phyloP scores from a whole-genome alignment of 2,329 filamentous ascomycete genomes.

The Camillea tinctor region DNA sequence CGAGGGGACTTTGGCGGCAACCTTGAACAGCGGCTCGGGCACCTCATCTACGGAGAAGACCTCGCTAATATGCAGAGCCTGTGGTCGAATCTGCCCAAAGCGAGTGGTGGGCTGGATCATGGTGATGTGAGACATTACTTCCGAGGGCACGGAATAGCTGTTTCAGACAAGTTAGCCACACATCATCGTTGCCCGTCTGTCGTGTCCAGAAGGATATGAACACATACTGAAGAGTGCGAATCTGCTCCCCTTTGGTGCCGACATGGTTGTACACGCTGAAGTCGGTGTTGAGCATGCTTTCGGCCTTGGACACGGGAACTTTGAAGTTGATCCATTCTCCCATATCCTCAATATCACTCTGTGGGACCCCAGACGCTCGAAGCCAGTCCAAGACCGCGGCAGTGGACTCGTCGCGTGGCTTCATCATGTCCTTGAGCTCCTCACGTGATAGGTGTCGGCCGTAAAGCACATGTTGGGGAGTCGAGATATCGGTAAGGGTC shows the following conservation, averaged over 20 bases:
- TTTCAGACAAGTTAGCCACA: slow-evolving; percentile 9
- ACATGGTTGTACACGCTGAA: slow-evolving; percentile 56
- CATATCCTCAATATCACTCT: slow-evolving; percentile 47
- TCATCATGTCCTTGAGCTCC: slow-evolving; percentile 42
- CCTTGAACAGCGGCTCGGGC: slow-evolving; percentile 7
- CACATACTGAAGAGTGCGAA: slow-evolving; percentile 44
- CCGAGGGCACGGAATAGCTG: slow-evolving; percentile 60
- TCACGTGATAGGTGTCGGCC: slow-evolving; percentile 62
- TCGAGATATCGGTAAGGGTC: slow-evolving; percentile 59
- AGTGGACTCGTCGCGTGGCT: slow-evolving; percentile 40
- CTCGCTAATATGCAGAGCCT: slow-evolving; percentile 41
- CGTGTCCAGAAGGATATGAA: not conserved
- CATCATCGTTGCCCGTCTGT: not conserved
- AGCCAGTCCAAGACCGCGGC: slow-evolving; percentile 57
- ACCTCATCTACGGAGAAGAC: slow-evolving; percentile 29
- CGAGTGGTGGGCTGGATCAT: slow-evolving; percentile 66
- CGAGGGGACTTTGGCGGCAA: slow-evolving; percentile 14
- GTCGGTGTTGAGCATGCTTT: slow-evolving; percentile 54
- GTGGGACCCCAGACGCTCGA: slow-evolving; percentile 45
- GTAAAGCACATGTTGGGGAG: slow-evolving; percentile 57
- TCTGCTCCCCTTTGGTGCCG: slow-evolving; percentile 39
- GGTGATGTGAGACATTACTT: slow-evolving; percentile 53
- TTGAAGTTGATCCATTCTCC: slow-evolving; percentile 58
- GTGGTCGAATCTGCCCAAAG: slow-evolving; percentile 51
- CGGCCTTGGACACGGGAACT: slow-evolving; percentile 50